These are phyloP conservation scores for Amorphotheca resinae DNA, from an alignment of 495 filamentous ascomycete genomes.

Conservation along the genomic window DNA sequence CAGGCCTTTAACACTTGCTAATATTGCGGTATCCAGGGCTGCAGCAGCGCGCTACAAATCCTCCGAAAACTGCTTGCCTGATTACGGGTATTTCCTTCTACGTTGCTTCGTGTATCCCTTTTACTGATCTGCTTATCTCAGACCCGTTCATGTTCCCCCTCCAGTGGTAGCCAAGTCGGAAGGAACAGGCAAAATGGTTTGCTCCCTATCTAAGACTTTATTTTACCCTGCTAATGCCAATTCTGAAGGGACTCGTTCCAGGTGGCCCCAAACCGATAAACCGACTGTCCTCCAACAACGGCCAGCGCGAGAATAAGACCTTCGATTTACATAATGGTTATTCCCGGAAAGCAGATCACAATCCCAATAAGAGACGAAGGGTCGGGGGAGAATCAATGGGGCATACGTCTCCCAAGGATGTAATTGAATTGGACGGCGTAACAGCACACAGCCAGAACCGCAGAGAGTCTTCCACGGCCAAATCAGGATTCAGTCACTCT, in stretches of 20 bases:
- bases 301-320: neutral
- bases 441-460: neutral
- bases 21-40: neutral
- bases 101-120: neutral
- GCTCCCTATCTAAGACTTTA: neutral
- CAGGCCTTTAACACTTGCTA: neutral
- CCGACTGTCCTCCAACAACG: neutral
- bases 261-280: neutral
- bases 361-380: slow-evolving; percentile 4
- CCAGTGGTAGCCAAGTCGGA: neutral
- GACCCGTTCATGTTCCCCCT: neutral
- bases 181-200: neutral
- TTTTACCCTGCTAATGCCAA: too few species aligned
- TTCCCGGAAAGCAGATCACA: neutral
- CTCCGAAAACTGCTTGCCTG: neutral
- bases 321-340: neutral
- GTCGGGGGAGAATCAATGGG: neutral
- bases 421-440: neutral
- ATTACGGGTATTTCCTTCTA: slow-evolving; percentile 1
- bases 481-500: neutral
- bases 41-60: neutral
- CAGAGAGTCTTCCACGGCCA: neutral
- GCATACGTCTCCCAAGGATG: neutral
- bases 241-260: too few species aligned
- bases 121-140: neutral